These are phyloP conservation scores for Exophiala viscosa DNA, from an alignment of 2,329 filamentous ascomycete genomes.

Conservation along the genomic window DNA sequence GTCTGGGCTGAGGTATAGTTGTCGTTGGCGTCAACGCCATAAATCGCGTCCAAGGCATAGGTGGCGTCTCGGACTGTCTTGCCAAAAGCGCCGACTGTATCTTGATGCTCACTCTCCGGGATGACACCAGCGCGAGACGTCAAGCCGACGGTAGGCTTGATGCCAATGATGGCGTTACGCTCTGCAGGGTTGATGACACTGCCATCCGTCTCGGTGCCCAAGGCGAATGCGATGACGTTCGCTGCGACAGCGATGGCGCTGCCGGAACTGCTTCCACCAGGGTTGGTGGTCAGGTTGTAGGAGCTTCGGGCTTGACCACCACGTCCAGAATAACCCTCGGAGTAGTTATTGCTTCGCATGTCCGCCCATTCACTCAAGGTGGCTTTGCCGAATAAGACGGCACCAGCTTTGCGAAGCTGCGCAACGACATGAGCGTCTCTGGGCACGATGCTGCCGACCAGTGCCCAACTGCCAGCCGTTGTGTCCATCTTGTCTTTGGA, in stretches of 20 bases:
- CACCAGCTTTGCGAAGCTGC: conserved; percentile 61
- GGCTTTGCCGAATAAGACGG: conserved; percentile 67
- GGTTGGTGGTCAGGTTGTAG: conserved; percentile 66
- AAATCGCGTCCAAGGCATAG: conserved; percentile 64
- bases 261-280: conserved; percentile 66
- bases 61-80: conserved; percentile 66
- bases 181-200: conserved; percentile 70
- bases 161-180: conserved; percentile 65
- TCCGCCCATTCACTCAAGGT: conserved; percentile 71
- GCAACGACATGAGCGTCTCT: conserved; percentile 64
- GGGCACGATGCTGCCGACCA: conserved; percentile 63
- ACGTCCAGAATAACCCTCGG: conserved; percentile 62
- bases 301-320: conserved; percentile 63
- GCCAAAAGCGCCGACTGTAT: conserved; percentile 65
- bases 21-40: conserved; percentile 60
- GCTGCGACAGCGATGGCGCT: conserved; percentile 62
- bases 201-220: conserved; percentile 70
- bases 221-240: conserved; percentile 60
- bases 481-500: conserved; percentile 69
- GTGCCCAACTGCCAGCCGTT: conserved; percentile 65
- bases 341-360: conserved; percentile 64
- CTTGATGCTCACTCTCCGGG: conserved; percentile 64
- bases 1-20: conserved; percentile 62
- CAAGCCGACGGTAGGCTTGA: conserved; percentile 72
- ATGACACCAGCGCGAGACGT: conserved; percentile 63